Percentiles rank a stretch among this genome's conserved stretches.
Evolutionary conservation across 352 stramenopile genomes (phyloP).

Genomic region (Globisporangium sylvaticum): DNA sequence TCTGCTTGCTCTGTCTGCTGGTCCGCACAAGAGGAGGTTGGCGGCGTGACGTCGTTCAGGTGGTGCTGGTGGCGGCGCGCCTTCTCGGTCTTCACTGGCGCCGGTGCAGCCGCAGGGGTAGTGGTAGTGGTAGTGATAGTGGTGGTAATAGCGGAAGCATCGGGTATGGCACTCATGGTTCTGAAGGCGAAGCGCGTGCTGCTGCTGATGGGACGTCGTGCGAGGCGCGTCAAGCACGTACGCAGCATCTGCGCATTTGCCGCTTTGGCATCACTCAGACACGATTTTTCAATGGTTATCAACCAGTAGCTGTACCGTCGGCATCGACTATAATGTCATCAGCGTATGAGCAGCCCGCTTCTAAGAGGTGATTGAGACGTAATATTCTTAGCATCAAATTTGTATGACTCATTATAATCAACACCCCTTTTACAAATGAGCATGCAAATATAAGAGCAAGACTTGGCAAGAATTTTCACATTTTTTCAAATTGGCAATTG

Average conservation of each 20-base stretch:
- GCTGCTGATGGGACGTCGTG: not conserved
- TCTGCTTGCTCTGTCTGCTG: not conserved
- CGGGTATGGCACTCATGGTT: not conserved
- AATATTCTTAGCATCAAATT: not conserved
- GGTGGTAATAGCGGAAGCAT: not conserved
- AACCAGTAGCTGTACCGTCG: not conserved
- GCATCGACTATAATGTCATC: not conserved
- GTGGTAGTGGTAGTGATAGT: not conserved
- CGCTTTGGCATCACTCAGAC: not conserved
- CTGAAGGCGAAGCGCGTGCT: not conserved
- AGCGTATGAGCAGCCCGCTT: no score
- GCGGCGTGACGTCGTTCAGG: constrained; percentile 23
- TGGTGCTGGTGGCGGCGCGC: constrained; percentile 48
- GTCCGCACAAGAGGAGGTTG: not conserved
- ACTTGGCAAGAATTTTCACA: not conserved
- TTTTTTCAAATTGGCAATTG: not conserved
- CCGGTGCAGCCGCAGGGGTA: not conserved
- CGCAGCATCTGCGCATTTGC: not conserved
- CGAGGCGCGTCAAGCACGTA: not conserved
- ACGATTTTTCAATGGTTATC: not conserved
- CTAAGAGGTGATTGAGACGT: not conserved
- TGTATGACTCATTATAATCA: not conserved
- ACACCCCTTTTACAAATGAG: not conserved
- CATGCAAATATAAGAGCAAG: not conserved
- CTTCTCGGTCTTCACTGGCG: not conserved